Base-by-base conservation (phyloP, 331 rosid species). In the Malus hybrid region DNA sequence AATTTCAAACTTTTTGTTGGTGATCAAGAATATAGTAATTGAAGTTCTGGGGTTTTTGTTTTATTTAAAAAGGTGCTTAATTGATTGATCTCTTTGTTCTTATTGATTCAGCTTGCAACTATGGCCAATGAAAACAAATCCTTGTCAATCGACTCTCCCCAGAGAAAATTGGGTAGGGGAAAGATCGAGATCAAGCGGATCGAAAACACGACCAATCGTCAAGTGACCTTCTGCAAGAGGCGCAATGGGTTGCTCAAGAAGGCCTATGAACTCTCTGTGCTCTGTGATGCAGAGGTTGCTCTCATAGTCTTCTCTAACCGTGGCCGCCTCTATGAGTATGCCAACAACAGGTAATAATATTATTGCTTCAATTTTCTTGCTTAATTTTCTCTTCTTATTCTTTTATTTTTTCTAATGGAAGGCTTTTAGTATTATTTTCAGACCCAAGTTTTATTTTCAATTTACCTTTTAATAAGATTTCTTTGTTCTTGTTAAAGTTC, bases 171-270 rank as follows among this genome's bases (percentile, higher is more conserved):
- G 86, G 99, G 97, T 44, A 90, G 99, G 58, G 99, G 99, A 44
- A 95, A 95, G 88, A 92, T 95, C 78, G 97, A 89, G 91, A 95
- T 95, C 84, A 92, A 92, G 89, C 44, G 99, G 91, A 95, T 95
- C 76, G 99, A 95, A 81, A 95, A 95, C 93, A 92, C 97, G 0
- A 95, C 99, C 15, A 95, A 95, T 84, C 96, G 99, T 18, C 99
- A 95, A 88, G 99, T 95, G 6, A 95, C 99, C 44, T 95, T 95
- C 85, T 95, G 99, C 81, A 95, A 95, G 69, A 83, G 99, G 32
- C 82, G 99, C 58, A 95, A 92, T 77, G 97, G 99, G 0, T 77
- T 95, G 52, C 90, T 92, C 50, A 95, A 95, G 84, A 95, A 95
- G 77, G 99, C 99, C 5, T 95, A 95, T 86, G 99, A 95, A 74